These are phyloP conservation scores for Erysimum pusillum DNA, from an alignment of 441 rosid species.

Conservation along the genomic window DNA sequence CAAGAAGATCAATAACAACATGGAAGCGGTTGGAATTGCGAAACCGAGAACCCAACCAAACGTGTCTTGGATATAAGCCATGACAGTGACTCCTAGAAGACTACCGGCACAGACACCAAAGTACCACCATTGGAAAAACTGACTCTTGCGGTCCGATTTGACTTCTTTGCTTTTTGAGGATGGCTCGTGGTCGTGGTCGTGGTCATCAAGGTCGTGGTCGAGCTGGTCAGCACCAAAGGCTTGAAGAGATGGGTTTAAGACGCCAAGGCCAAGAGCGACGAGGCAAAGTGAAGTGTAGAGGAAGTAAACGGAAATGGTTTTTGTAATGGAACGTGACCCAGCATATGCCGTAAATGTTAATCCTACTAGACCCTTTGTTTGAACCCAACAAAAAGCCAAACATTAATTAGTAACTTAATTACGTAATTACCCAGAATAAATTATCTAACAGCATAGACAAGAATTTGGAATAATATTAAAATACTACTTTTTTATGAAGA, in stretches of 20 bases:
- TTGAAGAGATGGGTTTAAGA: conserved; percentile 86
- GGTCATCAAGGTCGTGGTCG: conserved; percentile 52
- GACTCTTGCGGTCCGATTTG: conserved; percentile 58
- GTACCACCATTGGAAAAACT: conserved; percentile 91
- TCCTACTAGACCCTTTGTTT: conserved; percentile 78
- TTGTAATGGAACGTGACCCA: conserved; percentile 59
- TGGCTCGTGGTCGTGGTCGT: conserved; percentile 53
- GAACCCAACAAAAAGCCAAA: neutral
- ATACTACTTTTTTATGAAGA: neutral
- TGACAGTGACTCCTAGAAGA: conserved; percentile 81
- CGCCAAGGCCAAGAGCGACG: conserved; percentile 87
- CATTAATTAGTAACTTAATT: conserved; percentile 10
- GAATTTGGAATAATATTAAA: neutral
- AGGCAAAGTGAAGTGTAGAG: conserved; percentile 78
- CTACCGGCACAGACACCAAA: conserved; percentile 88
- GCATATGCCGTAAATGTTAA: conserved; percentile 81
- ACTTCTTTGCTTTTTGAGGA: conserved; percentile 57
- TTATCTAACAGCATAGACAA: neutral
- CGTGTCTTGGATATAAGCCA: conserved; percentile 92
- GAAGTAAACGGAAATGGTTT: conserved; percentile 56
- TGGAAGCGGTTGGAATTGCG: conserved; percentile 74
- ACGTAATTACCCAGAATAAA: conserved; percentile 10
- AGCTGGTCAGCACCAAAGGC: conserved; percentile 95
- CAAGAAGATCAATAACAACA: conserved; percentile 64
- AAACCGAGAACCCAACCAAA: conserved; percentile 94